Conservation (phyloP, 2,329 filamentous ascomycete genomes). For the Xylariaceae sp. region DNA sequence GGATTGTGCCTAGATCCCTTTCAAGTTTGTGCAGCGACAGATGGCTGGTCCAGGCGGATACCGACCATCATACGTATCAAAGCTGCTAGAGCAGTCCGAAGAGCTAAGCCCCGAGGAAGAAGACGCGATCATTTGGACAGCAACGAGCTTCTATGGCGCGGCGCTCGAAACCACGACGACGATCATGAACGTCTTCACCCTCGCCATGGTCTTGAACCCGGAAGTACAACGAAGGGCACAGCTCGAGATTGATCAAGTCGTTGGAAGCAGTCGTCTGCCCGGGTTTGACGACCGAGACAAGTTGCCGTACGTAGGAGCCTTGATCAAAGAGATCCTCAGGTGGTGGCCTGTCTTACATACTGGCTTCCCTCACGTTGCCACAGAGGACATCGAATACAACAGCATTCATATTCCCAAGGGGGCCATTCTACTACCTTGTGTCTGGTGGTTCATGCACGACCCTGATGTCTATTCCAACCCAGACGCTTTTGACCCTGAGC, state of each 20-base stretch:
- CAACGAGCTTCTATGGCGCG: too few species aligned
- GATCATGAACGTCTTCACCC: conserved; percentile 39
- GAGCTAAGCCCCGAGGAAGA: conserved; percentile 11
- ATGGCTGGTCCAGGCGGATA: conserved; percentile 15
- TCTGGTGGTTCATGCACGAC: conserved; percentile 53
- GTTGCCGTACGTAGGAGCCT: conserved; percentile 26
- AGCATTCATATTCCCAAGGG: conserved; percentile 20
- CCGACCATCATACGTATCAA: conserved; percentile 15
- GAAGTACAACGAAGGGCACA: conserved; percentile 39
- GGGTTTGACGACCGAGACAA: conserved; percentile 19
- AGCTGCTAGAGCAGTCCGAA: conserved; percentile 6
- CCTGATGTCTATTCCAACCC: conserved; percentile 57
- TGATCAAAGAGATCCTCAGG: conserved; percentile 23
- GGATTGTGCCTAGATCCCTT: conserved; percentile 17
- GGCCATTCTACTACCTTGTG: conserved; percentile 12
- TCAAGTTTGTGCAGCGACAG: conserved; percentile 19
- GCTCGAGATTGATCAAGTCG: conserved; percentile 28
- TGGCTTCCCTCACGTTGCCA: conserved; percentile 11
- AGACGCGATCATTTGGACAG: conserved; percentile 16
- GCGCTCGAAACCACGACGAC: too few species aligned
- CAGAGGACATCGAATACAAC: conserved; percentile 11
- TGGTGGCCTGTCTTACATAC: conserved; percentile 29
- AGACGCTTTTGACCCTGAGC: conserved; percentile 31
- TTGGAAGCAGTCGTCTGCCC: conserved; percentile 28
- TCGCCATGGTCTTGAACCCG: conserved; percentile 45